Evolutionary conservation across 768 basidiomycete genomes (phyloP), one percentile per base, ranked within the genome.

Genomic region (Suillus cothurnatus): DNA sequence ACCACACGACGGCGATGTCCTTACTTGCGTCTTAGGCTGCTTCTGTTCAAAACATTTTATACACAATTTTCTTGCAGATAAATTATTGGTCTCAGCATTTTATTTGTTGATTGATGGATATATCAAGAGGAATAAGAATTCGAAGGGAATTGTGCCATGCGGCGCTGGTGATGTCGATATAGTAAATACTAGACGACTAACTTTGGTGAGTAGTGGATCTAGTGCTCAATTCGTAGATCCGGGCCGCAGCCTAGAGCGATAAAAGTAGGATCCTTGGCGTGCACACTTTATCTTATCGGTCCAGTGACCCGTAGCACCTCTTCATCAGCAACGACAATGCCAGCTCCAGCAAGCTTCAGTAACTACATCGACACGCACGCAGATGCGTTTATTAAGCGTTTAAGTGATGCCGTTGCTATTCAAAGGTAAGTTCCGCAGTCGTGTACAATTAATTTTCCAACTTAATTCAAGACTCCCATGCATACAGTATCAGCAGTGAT

Each of bases 381-480:
- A 62, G 82, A 87, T 60, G 77, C 79, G 31, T 96, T 95, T 72
- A 92, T 99, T 66, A 78, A 88, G 67, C 85, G 94, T 56, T 87
- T 97, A 32, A 81, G 86, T 5, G 85, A 91, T 41, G 94, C 95
- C 21, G 93, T 97, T 61, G 86, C 88, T 21, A 96, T 97, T 67
- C 92, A 93, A 68, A 89, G 89, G 89, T 87, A 65, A 67, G 67
- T 70, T 69, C 66, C 31, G 14, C 56, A 39, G 15, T 59, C 32
- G 31, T 38, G 61, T 57, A 21, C 23, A 39, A 61, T 61, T 61
- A 23, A 28, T 21, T 67, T 32, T 36, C 38, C 34, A 59, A 34
- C 36, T 59, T 57, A 47, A 65, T 63, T 56, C 52, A 32, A 21
- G n/a, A 43, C 23, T 60, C 55, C 14, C 12, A 23, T 64, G 6